Conservation (phyloP, 2,329 filamentous ascomycete species). For the Talaromyces sp. region DNA sequence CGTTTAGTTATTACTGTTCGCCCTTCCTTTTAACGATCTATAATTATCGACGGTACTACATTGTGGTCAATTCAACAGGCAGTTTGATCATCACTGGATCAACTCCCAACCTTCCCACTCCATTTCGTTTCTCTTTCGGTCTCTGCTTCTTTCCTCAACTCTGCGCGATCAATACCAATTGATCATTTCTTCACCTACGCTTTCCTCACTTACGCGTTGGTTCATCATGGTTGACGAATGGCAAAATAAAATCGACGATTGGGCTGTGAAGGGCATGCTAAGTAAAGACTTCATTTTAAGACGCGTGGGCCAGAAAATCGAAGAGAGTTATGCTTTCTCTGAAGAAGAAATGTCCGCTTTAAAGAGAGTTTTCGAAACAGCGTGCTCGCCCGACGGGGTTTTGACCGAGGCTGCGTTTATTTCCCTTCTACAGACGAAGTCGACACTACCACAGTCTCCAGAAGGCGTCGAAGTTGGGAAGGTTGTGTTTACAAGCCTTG, state of each 20-base stretch:
- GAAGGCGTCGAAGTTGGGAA: neutral
- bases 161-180: too few relatives aligned
- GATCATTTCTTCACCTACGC: too few relatives aligned
- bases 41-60: too few relatives aligned
- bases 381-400: neutral
- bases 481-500: neutral
- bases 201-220: too few relatives aligned
- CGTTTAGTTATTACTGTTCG: too few relatives aligned
- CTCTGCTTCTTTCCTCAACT: too few relatives aligned
- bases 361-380: neutral
- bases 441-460: neutral
- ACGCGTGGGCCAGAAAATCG: neutral
- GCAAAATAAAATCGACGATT: neutral
- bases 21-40: too few relatives aligned
- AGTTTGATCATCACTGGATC: too few relatives aligned
- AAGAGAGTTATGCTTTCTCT: neutral
- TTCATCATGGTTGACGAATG: too few relatives aligned
- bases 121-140: too few relatives aligned
- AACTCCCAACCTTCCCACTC: too few relatives aligned
- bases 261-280: neutral
- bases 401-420: constrained; percentile 1
- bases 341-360: neutral
- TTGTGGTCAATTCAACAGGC: too few relatives aligned
- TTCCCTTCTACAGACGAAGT: neutral
- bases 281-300: neutral